These are phyloP conservation scores for Hygrocybe punicea DNA, from an alignment of 768 basidiomycete genomes.

Conservation along the genomic window DNA sequence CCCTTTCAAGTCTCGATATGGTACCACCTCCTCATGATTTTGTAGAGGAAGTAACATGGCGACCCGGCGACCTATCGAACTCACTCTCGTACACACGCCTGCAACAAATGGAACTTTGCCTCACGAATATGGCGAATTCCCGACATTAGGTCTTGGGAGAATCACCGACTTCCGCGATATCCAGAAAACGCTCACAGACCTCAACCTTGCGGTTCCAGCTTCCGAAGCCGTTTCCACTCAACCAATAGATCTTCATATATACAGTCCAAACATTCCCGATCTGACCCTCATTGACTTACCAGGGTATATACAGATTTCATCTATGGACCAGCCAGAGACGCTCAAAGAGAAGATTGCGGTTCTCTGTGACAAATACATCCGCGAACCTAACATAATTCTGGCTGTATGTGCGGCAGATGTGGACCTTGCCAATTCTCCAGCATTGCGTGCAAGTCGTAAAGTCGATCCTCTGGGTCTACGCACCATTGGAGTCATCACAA, in stretches of 20 bases:
- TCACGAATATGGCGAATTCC: slow-evolving; percentile 92
- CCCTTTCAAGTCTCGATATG: not conserved
- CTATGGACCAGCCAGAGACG: slow-evolving; percentile 91
- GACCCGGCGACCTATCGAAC: slow-evolving; percentile 94
- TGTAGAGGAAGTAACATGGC: slow-evolving; percentile 98
- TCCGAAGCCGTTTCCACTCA: slow-evolving; percentile 89
- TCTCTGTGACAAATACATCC: slow-evolving; percentile 94
- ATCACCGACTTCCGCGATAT: slow-evolving; percentile 90
- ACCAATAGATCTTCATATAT: slow-evolving; percentile 95
- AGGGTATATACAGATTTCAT: slow-evolving; percentile 93
- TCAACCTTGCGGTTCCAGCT: slow-evolving; percentile 91
- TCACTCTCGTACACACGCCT: slow-evolving; percentile 93
- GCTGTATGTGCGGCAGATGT: slow-evolving; percentile 98
- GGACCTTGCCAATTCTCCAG: slow-evolving; percentile 96
- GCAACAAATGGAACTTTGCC: slow-evolving; percentile 50
- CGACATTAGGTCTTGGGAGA: slow-evolving; percentile 81
- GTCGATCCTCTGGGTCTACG: slow-evolving; percentile 93
- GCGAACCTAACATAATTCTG: slow-evolving; percentile 99
- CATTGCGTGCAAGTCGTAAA: slow-evolving; percentile 85
- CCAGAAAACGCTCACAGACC: slow-evolving; percentile 88
- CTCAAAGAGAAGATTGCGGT: slow-evolving; percentile 88
- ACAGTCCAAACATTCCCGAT: slow-evolving; percentile 94
- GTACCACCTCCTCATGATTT: slow-evolving; percentile 2
- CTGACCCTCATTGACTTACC: slow-evolving; percentile 96
- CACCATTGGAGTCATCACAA: slow-evolving; percentile 96